Percentiles rank a stretch among this genome's conserved stretches.
Evolutionary conservation across 2,329 filamentous ascomycete genomes (phyloP).

Genomic region (Apiospora koreana): DNA sequence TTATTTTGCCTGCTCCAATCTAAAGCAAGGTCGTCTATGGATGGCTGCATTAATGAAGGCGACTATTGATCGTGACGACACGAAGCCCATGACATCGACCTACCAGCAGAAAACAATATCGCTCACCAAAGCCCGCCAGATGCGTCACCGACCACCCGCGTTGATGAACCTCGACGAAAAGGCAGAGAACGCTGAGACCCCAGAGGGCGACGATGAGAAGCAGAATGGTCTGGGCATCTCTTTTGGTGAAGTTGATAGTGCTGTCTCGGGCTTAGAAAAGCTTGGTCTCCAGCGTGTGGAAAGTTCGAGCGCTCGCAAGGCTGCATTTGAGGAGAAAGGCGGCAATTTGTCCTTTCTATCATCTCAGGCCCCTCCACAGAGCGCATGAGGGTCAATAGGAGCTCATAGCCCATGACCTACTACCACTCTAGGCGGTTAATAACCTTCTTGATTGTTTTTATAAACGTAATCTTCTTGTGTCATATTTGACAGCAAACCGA

Average conservation of each 20-base stretch:
- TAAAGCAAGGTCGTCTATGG: constrained; percentile 88
- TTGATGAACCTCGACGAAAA: constrained; percentile 71
- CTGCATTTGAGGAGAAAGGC: constrained; percentile 34
- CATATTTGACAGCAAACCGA: constrained; percentile 14
- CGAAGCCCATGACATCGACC: constrained; percentile 78
- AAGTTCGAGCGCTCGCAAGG: constrained; percentile 33
- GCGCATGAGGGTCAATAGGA: constrained; percentile 22
- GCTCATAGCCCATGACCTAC: background rate
- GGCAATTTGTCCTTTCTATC: constrained; percentile 25
- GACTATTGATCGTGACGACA: constrained; percentile 90
- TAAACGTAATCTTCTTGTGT: constrained; percentile 15
- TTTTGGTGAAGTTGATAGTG: constrained; percentile 41
- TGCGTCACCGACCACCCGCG: constrained; percentile 87
- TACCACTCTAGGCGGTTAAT: background rate
- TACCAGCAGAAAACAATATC: constrained; percentile 98
- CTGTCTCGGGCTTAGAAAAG: constrained; percentile 39
- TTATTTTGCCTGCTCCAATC: constrained; percentile 93
- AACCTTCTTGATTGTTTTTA: constrained; percentile 7
- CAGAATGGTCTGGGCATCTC: constrained; percentile 40
- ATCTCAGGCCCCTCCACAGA: constrained; percentile 25
- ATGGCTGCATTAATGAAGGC: constrained; percentile 99
- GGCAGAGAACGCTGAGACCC: constrained; percentile 25
- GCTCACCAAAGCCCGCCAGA: constrained; percentile 80
- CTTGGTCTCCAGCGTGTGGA: constrained; percentile 33
- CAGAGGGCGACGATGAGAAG: constrained; percentile 30